phyloP scores from a whole-genome alignment of 2,329 filamentous ascomycete genomes.

The Parasarocladium wereldwijsianum region DNA sequence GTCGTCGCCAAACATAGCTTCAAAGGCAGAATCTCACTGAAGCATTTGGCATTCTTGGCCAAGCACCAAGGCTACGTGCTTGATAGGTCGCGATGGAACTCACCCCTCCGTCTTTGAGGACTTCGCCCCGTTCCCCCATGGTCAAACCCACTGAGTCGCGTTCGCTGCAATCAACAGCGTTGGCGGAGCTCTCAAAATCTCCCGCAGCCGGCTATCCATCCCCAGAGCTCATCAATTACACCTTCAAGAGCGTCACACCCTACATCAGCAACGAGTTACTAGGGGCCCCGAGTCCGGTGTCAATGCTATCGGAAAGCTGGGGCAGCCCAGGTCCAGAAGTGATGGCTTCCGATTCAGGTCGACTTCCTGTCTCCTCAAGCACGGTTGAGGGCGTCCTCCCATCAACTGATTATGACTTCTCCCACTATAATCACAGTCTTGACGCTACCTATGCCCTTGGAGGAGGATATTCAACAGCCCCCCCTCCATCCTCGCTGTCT shows the following conservation, averaged over 20 bases:
- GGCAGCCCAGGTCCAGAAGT: constrained; percentile 20
- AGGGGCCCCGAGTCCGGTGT: constrained; percentile 20
- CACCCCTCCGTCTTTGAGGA: constrained; percentile 10
- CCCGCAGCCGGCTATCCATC: constrained; percentile 30
- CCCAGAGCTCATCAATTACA: constrained; percentile 25
- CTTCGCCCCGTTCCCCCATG: constrained; percentile 9
- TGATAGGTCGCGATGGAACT: constrained; percentile 8
- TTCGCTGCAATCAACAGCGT: neutral
- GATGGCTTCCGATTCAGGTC: constrained; percentile 21
- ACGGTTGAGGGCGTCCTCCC: constrained; percentile 27
- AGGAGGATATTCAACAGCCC: constrained; percentile 28
- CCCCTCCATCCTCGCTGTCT: constrained; percentile 9
- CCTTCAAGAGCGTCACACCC: constrained; percentile 26
- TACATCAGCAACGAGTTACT: constrained; percentile 24
- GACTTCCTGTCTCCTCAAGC: constrained; percentile 15
- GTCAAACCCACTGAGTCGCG: constrained; percentile 6
- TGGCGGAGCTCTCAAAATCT: constrained; percentile 13
- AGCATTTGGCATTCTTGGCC: too few relatives aligned
- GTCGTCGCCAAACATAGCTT: too few relatives aligned
- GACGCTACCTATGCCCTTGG: constrained; percentile 25
- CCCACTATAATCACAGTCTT: constrained; percentile 27
- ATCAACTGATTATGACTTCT: constrained; percentile 37
- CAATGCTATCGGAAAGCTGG: too few relatives aligned
- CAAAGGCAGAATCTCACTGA: too few relatives aligned
- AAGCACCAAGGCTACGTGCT: constrained; percentile 1